A percentile compares a stretch with the other conserved stretches of the same genome.
phyloP scores from a whole-genome alignment of 441 rosid species.

The Aquilaria agallochum region DNA sequence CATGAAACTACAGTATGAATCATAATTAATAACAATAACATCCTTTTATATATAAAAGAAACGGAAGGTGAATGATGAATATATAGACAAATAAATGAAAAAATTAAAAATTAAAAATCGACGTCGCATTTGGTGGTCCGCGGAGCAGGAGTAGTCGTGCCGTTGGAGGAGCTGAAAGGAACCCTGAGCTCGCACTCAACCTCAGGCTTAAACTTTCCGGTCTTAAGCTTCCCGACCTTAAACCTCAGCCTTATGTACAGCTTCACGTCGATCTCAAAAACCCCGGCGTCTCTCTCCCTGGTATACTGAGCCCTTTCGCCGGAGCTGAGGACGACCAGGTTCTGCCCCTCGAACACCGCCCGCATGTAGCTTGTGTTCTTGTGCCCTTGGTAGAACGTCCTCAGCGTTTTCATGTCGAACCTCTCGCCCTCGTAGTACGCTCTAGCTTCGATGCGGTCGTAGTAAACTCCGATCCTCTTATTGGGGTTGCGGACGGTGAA shows the following conservation, averaged over 20 bases:
- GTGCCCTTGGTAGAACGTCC: slow-evolving; percentile 61
- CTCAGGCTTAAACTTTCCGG: slow-evolving; percentile 37
- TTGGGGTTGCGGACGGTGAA: slow-evolving; percentile 61
- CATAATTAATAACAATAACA: too few relatives aligned
- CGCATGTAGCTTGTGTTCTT: slow-evolving; percentile 47
- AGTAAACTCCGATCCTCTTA: slow-evolving; percentile 54
- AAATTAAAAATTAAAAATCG: slow-evolving; percentile 25
- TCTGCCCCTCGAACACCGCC: slow-evolving; percentile 34
- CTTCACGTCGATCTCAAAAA: slow-evolving; percentile 44
- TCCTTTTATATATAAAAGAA: too few relatives aligned
- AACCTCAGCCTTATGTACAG: slow-evolving; percentile 49
- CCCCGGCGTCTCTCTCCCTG: slow-evolving; percentile 29
- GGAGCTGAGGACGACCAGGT: slow-evolving; percentile 24
- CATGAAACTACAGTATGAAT: too few relatives aligned
- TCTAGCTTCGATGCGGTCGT: slow-evolving; percentile 50
- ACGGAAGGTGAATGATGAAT: too few relatives aligned
- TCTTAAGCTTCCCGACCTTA: slow-evolving; percentile 48
- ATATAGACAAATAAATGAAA: too few relatives aligned
- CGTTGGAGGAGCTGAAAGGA: slow-evolving; percentile 28
- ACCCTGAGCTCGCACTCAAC: slow-evolving; percentile 51
- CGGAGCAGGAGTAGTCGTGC: slow-evolving; percentile 14
- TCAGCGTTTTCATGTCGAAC: slow-evolving; percentile 18
- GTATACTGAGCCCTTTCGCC: slow-evolving; percentile 21
- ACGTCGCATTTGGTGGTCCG: slow-evolving; percentile 42
- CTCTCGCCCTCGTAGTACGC: slow-evolving; percentile 39